Evolutionary conservation across 2,329 filamentous ascomycete species (phyloP).

Genomic region (Penicillium paneum): DNA sequence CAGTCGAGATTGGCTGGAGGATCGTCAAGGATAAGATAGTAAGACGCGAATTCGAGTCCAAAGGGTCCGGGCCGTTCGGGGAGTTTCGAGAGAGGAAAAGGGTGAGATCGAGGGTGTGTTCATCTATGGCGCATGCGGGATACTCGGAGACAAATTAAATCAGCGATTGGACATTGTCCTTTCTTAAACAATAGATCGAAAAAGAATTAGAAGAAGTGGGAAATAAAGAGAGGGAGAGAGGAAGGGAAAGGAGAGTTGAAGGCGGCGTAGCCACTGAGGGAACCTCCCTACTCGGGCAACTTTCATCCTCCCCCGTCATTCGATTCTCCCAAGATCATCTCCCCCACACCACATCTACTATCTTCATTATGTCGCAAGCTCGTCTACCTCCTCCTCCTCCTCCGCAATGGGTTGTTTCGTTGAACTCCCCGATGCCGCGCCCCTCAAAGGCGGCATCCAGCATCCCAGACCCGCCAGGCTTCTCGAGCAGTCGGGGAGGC

Average conservation of each 20-base stretch:
- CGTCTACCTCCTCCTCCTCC: conserved; percentile 45
- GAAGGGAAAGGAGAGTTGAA: conserved; percentile 23
- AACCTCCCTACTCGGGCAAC: conserved; percentile 17
- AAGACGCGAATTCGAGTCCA: conserved; percentile 1
- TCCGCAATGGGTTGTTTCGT: conserved; percentile 79
- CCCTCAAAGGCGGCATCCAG: conserved; percentile 57
- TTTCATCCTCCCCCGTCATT: conserved; percentile 12
- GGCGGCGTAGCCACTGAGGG: conserved; percentile 27
- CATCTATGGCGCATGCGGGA: conserved; percentile 13
- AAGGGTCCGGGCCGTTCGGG: conserved; percentile 2
- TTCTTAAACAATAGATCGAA: neutral
- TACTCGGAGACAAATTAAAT: conserved; percentile 13
- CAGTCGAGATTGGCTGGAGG: conserved; percentile 13
- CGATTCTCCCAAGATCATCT: conserved; percentile 6
- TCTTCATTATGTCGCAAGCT: conserved; percentile 18
- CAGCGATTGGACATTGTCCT: conserved; percentile 16
- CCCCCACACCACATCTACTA: conserved; percentile 5
- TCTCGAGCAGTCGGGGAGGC: conserved; percentile 54
- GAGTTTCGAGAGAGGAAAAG: conserved; percentile 15
- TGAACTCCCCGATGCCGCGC: conserved; percentile 68
- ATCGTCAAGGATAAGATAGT: conserved; percentile 3
- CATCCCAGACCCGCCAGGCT: conserved; percentile 85
- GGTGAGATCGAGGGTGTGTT: conserved; percentile 13
- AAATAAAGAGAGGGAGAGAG: conserved; percentile 14
- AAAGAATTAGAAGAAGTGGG: conserved; percentile 2